Percentiles rank a stretch among this genome's conserved stretches.
phyloP scores from a whole-genome alignment of 805 yeast species.

The Wickerhamomyces kurtzmanii region DNA sequence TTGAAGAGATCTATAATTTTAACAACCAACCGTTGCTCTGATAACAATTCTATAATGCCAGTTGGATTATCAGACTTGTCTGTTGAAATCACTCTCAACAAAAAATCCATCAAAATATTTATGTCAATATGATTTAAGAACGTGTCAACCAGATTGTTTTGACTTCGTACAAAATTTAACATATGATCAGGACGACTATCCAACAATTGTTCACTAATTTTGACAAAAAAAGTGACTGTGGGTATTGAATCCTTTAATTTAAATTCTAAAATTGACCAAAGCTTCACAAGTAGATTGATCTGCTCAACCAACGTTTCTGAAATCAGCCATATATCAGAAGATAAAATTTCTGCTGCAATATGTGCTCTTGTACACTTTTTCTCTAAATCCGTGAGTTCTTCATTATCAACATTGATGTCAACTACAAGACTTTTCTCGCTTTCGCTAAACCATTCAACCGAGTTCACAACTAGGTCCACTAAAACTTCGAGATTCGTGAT shows the following conservation, averaged over 20 bases:
- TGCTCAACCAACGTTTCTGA: conserved; percentile 83
- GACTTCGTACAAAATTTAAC: conserved; percentile 36
- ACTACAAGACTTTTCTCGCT: conserved; percentile 9
- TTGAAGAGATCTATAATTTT: conserved; percentile 61
- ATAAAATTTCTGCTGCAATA: conserved; percentile 75
- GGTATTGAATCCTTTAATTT: conserved; percentile 52
- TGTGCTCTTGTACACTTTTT: conserved; percentile 28
- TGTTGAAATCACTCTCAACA: conserved; percentile 80
- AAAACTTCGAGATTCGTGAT: conserved; percentile 35
- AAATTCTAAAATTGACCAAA: conserved; percentile 73
- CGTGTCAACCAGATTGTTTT: conserved; percentile 47
- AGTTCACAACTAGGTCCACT: conserved; percentile 28
- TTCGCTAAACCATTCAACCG: conserved; percentile 28
- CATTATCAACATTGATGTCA: conserved; percentile 6
- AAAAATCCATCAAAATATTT: conserved; percentile 85
- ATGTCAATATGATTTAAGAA: conserved; percentile 77
- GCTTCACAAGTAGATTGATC: conserved; percentile 44
- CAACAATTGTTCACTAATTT: conserved; percentile 78
- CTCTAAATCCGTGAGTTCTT: conserved; percentile 10
- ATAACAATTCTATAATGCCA: conserved; percentile 73
- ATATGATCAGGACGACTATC: conserved; percentile 73
- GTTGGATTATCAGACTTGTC: conserved; percentile 86
- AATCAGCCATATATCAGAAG: conserved; percentile 86
- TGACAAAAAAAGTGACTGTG: conserved; percentile 74
- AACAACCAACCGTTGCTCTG: conserved; percentile 63